Percentiles rank a stretch among this genome's conserved stretches.
phyloP scores from a whole-genome alignment of 1,284 basidiomycete genomes.

The Cryptococcus sp. region DNA sequence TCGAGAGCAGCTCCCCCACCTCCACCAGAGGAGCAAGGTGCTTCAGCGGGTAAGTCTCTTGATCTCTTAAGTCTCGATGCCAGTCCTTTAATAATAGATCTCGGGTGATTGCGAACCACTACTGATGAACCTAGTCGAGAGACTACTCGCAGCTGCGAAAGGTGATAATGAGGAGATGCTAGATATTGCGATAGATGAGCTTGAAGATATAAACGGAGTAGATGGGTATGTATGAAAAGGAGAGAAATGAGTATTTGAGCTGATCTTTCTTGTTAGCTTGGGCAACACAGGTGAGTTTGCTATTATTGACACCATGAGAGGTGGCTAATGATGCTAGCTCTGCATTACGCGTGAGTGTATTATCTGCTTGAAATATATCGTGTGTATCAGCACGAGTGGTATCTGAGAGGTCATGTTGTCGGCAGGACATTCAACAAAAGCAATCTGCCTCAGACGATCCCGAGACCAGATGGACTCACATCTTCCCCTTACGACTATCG shows the following conservation, averaged over 20 bases:
- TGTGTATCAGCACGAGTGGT: no score
- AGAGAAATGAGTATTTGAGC: background rate
- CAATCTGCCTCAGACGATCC: no score
- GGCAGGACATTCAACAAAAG: no score
- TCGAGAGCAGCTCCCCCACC: conserved; percentile 38
- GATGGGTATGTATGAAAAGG: conserved; percentile 59
- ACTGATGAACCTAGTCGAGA: conserved; percentile 56
- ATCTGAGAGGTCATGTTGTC: no score
- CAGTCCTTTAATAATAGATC: no score
- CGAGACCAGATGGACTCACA: no score
- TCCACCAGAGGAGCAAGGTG: conserved; percentile 33
- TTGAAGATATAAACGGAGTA: conserved; percentile 66
- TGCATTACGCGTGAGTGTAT: conserved; percentile 69
- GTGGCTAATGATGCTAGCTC: conserved; percentile 50
- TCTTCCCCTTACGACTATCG: no score
- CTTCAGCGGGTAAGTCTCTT: conserved; percentile 36
- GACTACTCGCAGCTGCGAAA: conserved; percentile 68
- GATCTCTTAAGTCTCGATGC: no score
- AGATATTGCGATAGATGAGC: conserved; percentile 56
- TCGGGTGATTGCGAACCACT: conserved; percentile 2
- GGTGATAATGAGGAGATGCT: conserved; percentile 68
- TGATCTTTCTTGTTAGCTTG: conserved; percentile 49
- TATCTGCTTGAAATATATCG: background rate
- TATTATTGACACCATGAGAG: background rate
- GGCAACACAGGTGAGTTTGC: conserved; percentile 62